Conservation (phyloP, 106 monocot genomes). For the Allium cepa region DNA sequence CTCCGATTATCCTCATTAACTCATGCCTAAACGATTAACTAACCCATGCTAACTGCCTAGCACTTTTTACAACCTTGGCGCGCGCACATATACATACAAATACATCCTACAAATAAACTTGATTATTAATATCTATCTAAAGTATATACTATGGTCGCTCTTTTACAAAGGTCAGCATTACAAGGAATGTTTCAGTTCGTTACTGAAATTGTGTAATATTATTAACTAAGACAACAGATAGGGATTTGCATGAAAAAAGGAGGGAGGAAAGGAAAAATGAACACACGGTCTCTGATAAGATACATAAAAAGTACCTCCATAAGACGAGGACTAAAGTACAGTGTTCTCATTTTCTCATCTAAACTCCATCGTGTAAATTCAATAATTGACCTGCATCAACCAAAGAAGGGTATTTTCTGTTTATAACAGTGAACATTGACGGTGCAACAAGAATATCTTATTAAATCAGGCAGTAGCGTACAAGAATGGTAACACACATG, state of each 20-base stretch:
- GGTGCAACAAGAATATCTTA: too few relatives aligned
- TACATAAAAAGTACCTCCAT: constrained; percentile 57
- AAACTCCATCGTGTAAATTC: constrained; percentile 70
- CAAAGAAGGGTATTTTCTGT: background rate
- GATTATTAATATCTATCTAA: background rate
- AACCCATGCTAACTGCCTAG: too few relatives aligned
- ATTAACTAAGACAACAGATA: background rate
- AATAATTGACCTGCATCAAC: constrained; percentile 67
- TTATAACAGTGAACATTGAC: background rate
- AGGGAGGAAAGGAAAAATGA: background rate
- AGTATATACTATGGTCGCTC: background rate
- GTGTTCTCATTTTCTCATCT: constrained; percentile 51
- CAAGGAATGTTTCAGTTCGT: background rate
- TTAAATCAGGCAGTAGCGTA: too few relatives aligned
- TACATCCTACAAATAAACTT: too few relatives aligned
- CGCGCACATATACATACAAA: background rate
- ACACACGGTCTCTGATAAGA: too few relatives aligned
- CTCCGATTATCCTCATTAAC: too few relatives aligned
- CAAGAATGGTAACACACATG: too few relatives aligned
- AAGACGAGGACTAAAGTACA: constrained; percentile 77
- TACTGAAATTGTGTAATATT: background rate
- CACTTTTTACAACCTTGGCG: too few relatives aligned
- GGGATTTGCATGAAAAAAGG: background rate
- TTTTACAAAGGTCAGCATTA: background rate
- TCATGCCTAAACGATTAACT: too few relatives aligned